Base-by-base conservation (phyloP, 805 yeast genomes). In the Yarrowia sp. region DNA sequence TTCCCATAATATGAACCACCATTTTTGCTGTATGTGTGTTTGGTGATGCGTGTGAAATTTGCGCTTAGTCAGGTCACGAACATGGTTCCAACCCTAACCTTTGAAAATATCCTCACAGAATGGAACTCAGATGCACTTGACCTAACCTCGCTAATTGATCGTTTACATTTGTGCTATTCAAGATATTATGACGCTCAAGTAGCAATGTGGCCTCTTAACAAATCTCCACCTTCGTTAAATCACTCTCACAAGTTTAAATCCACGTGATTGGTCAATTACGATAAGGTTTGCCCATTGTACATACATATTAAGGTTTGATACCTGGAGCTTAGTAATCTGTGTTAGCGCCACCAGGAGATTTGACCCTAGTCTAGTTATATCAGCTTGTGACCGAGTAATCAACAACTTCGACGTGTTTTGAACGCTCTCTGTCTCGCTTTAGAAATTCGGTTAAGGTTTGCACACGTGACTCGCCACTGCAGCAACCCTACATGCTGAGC, bases 1-100 rank as follows among this genome's bases (percentile, higher is more conserved):
- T 55, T 38, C 61, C 61, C 61, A 55, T 55, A 38, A 55, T 55
- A 55, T 55, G 47, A 31, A 55, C 61, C 61, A 55, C 61, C 61
- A 55, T 55, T 51, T 51, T 51, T 51, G 42, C 13, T 51, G 41
- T 33, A 19, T 24, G 31, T 32, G 42, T 29, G 27, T 24, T 13
- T 51, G 56, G 56, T 47, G 56, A 51, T 35, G 58, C 42, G 38
- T 19, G 55, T 51, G 58, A 51, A 51, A 51, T 51, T 51, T 51
- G 58, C 41, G 41, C 42, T 51, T 32, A 51, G 32, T 51, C 41
- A 51, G 29, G 14, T 13, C 31, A 2, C 12, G 9, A n/a, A 32
- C 16, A 6, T n/a, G n/a, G 6, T 24, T 6, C 12, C 7, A 22
- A 36, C 41, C 56, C 41, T 32, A 49, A 22, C 41, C 53, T 21